Evolutionary conservation across 2,329 filamentous ascomycete species (phyloP).

Genomic region (Pleomassaria siparia): DNA sequence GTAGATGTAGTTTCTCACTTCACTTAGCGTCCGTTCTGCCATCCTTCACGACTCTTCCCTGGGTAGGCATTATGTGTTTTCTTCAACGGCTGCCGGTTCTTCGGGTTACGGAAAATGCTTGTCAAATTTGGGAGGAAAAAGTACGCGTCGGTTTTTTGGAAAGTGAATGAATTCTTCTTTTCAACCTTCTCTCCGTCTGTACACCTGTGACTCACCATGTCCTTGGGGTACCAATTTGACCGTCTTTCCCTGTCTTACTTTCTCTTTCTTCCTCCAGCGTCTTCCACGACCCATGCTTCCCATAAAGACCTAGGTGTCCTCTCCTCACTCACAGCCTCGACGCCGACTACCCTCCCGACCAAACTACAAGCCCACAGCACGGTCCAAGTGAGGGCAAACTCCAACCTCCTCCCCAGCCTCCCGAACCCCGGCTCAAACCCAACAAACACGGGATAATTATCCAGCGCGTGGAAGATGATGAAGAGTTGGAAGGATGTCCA

Average conservation of each 20-base stretch:
- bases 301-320: slow-evolving; percentile 15
- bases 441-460: slow-evolving; percentile 36
- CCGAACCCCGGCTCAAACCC: slow-evolving; percentile 3
- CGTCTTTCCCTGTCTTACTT: neutral
- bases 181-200: neutral
- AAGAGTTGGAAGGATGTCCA: slow-evolving; percentile 28
- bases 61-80: no score
- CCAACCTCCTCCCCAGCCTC: neutral
- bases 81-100: slow-evolving; percentile 5
- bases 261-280: slow-evolving; percentile 1
- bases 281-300: slow-evolving; percentile 6
- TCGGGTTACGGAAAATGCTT: neutral
- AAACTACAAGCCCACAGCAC: slow-evolving; percentile 7
- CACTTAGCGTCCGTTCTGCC: no score
- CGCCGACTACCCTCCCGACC: slow-evolving; percentile 7
- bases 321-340: slow-evolving; percentile 13
- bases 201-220: no score
- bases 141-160: slow-evolving; percentile 2
- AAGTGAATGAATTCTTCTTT: slow-evolving; percentile 12
- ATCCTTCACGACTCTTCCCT: no score
- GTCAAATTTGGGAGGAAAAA: slow-evolving; percentile 8
- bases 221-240: no score
- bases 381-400: neutral
- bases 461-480: slow-evolving; percentile 30
- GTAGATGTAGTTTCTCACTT: slow-evolving; percentile 29